These are phyloP conservation scores for Rhizoctonia solani DNA, from an alignment of 1,284 basidiomycete species.

Conservation along the genomic window DNA sequence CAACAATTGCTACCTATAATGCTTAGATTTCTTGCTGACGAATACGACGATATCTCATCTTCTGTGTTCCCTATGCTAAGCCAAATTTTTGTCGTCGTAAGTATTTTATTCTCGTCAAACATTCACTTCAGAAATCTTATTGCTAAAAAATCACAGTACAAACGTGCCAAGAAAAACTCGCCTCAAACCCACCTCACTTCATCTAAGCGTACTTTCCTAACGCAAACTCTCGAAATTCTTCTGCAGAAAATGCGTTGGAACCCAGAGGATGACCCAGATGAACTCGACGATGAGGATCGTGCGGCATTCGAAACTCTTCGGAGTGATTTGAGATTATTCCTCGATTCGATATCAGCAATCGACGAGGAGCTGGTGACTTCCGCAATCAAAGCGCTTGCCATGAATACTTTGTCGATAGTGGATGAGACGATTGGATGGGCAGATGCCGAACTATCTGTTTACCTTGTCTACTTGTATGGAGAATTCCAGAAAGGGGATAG, in stretches of 20 bases:
- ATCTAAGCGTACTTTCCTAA: constrained; percentile 78
- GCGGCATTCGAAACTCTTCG: constrained; percentile 85
- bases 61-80: constrained; percentile 83
- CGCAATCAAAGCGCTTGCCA: constrained; percentile 69
- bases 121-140: constrained; percentile 28
- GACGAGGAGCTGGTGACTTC: constrained; percentile 80
- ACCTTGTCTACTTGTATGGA: constrained; percentile 91
- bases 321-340: constrained; percentile 80
- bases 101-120: constrained; percentile 44
- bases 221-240: constrained; percentile 77
- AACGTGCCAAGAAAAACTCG: constrained; percentile 70
- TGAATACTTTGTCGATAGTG: constrained; percentile 69
- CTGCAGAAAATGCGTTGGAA: constrained; percentile 94
- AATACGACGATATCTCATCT: constrained; percentile 83
- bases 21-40: constrained; percentile 87
- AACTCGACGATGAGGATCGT: constrained; percentile 87
- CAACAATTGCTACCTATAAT: constrained; percentile 78
- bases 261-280: constrained; percentile 75
- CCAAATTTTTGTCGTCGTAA: constrained; percentile 71
- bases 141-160: constrained; percentile 60
- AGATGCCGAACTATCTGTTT: constrained; percentile 90
- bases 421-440: constrained; percentile 75
- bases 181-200: constrained; percentile 66
- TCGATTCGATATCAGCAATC: constrained; percentile 80
- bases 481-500: constrained; percentile 58